Conservation (phyloP, 2,329 filamentous ascomycete species). For the Colletotrichum coccodes region DNA sequence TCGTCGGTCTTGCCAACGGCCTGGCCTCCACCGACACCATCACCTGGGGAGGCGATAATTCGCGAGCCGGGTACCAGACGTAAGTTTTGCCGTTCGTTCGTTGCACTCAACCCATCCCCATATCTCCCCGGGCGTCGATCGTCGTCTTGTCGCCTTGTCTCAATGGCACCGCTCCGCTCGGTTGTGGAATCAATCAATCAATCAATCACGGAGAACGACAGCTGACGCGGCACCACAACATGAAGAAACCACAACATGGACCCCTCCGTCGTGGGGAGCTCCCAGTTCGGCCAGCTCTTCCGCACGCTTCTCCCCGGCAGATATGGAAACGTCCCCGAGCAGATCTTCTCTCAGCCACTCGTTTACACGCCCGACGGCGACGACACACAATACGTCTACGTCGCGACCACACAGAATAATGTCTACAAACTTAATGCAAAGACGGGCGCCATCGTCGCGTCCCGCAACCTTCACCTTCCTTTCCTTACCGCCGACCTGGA, state of each 20-base stretch:
- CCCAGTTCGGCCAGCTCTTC: conserved; percentile 66
- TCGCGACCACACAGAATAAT: conserved; percentile 68
- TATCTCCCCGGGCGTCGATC: not conserved
- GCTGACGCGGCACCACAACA: not conserved
- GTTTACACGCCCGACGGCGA: conserved; percentile 58
- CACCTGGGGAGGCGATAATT: conserved; percentile 69
- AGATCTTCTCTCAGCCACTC: conserved; percentile 62
- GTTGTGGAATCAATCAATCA: not conserved
- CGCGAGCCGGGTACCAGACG: conserved; percentile 63
- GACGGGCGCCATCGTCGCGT: conserved; percentile 60
- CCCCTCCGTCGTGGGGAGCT: conserved; percentile 64
- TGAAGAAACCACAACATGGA: conserved; percentile 70
- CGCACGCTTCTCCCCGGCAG: conserved; percentile 60
- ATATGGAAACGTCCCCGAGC: conserved; percentile 60
- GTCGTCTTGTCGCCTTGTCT: not conserved
- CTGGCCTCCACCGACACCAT: conserved; percentile 63
- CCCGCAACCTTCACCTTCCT: conserved; percentile 58
- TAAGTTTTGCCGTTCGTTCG: conserved; percentile 40
- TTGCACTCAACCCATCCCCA: not conserved
- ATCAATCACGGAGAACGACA: not conserved
- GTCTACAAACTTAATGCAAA: conserved; percentile 66
- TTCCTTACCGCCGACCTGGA: conserved; percentile 60
- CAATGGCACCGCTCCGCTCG: not conserved
- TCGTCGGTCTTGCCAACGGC: conserved; percentile 45
- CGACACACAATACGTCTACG: conserved; percentile 62